These are phyloP conservation scores for Stenocarpella maydis DNA, from an alignment of 2,329 filamentous ascomycete species.

Conservation along the genomic window DNA sequence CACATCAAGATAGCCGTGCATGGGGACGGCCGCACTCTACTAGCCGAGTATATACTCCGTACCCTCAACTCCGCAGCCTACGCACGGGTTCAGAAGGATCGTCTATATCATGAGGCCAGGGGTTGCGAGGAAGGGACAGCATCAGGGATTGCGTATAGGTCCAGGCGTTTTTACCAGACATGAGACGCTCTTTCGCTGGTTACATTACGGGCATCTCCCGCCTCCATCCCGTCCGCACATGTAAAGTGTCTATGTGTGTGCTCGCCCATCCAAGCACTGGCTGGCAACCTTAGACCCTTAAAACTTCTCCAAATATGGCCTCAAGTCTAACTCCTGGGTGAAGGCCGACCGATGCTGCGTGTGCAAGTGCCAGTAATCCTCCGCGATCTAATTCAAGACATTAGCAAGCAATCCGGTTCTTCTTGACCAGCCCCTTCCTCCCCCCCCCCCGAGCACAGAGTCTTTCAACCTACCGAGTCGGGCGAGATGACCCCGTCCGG, in stretches of 20 bases:
- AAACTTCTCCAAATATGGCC: conserved; percentile 87
- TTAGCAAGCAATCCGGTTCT: not conserved
- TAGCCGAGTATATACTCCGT: conserved; percentile 19
- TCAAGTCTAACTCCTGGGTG: conserved; percentile 81
- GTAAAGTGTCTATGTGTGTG: not conserved
- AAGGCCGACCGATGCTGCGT: conserved; percentile 81
- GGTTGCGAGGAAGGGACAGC: conserved; percentile 19
- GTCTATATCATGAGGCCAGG: conserved; percentile 27
- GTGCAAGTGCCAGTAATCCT: conserved; percentile 85
- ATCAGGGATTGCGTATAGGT: conserved; percentile 26
- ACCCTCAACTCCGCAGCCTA: conserved; percentile 20
- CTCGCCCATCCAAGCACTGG: not conserved
- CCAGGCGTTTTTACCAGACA: conserved; percentile 21
- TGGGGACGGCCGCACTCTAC: conserved; percentile 29
- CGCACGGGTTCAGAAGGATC: conserved; percentile 24
- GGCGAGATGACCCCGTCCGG: conserved; percentile 73
- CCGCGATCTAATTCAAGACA: conserved; percentile 71
- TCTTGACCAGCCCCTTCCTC: not conserved
- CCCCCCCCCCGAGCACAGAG: not conserved
- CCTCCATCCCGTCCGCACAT: not conserved
- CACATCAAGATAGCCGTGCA: conserved; percentile 29
- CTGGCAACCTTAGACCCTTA: conserved; percentile 47
- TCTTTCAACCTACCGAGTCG: conserved; percentile 68
- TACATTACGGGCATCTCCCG: not conserved
- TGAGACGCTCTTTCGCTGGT: conserved; percentile 15